phyloP scores from a whole-genome alignment of 2,329 filamentous ascomycete species.

The Trichoderma harzianum region DNA sequence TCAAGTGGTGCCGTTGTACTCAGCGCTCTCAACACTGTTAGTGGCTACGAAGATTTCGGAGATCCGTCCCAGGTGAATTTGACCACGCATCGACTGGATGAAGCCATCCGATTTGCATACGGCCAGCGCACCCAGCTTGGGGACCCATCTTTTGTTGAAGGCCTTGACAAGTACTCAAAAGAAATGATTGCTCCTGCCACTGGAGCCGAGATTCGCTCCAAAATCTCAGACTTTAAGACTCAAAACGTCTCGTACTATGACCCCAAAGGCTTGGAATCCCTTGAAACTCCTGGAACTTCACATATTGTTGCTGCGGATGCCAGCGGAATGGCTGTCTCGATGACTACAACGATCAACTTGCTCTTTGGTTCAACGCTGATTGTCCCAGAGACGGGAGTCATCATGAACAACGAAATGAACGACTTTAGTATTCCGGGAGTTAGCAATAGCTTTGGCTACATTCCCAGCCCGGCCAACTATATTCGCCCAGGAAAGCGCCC shows the following conservation, averaged over 20 bases:
- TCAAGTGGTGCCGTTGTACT: constrained; percentile 70
- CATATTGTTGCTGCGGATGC: constrained; percentile 67
- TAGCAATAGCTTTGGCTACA: constrained; percentile 73
- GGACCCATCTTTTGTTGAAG: constrained; percentile 67
- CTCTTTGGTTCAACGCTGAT: constrained; percentile 74
- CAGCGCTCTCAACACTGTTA: constrained; percentile 69
- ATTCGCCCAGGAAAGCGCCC: constrained; percentile 74
- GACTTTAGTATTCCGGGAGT: constrained; percentile 75
- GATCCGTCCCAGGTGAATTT: constrained; percentile 42
- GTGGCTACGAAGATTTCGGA: constrained; percentile 66
- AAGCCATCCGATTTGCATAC: constrained; percentile 80
- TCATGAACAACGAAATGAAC: constrained; percentile 63
- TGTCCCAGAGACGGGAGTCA: constrained; percentile 76
- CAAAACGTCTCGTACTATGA: constrained; percentile 43
- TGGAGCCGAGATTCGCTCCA: constrained; percentile 50
- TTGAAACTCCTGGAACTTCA: constrained; percentile 64
- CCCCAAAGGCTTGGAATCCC: constrained; percentile 43
- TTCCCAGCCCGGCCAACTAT: constrained; percentile 71
- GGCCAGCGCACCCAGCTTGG: constrained; percentile 70
- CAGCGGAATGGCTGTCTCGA: constrained; percentile 67
- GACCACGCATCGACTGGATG: constrained; percentile 75
- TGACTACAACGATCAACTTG: constrained; percentile 80
- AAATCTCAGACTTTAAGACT: constrained; percentile 41
- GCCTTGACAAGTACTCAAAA: constrained; percentile 60
- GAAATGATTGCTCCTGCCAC: constrained; percentile 60